phyloP scores from a whole-genome alignment of 352 stramenopile species.

The Globisporangium megalacanthum region DNA sequence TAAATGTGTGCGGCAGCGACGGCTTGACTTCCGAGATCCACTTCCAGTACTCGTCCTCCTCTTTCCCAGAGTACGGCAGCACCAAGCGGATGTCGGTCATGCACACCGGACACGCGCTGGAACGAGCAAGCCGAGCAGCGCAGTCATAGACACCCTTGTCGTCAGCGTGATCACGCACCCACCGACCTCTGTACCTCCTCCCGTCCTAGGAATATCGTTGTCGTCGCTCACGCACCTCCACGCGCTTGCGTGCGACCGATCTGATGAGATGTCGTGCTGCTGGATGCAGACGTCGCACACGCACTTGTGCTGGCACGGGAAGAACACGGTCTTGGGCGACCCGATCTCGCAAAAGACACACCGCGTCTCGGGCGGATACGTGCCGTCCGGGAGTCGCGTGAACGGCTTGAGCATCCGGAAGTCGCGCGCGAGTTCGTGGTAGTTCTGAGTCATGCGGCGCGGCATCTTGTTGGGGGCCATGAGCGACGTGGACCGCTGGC shows the following conservation, averaged over 20 bases:
- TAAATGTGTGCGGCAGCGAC: slow-evolving; percentile 34
- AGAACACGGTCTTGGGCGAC: slow-evolving; percentile 37
- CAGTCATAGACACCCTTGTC: not conserved
- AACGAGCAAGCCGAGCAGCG: slow-evolving; percentile 1
- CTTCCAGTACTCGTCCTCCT: slow-evolving; percentile 59
- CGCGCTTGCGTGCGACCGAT: slow-evolving; percentile 14
- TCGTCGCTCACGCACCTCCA: slow-evolving; percentile 26
- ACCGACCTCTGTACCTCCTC: too few species aligned
- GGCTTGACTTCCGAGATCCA: slow-evolving; percentile 52
- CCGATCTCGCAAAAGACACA: slow-evolving; percentile 43
- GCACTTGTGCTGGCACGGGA: slow-evolving; percentile 64
- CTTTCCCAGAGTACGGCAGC: slow-evolving; percentile 39
- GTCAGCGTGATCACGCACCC: not conserved
- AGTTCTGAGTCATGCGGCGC: slow-evolving; percentile 45
- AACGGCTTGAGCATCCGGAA: slow-evolving; percentile 51
- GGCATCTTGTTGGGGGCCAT: slow-evolving; percentile 6
- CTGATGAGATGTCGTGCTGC: slow-evolving; percentile 29
- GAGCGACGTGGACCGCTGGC: slow-evolving; percentile 12
- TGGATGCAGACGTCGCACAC: slow-evolving; percentile 52
- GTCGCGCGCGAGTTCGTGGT: slow-evolving; percentile 40
- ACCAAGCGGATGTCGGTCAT: slow-evolving; percentile 59
- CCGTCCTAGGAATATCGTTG: not conserved
- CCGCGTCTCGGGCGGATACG: slow-evolving; percentile 26
- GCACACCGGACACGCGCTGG: slow-evolving; percentile 60
- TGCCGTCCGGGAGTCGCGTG: slow-evolving; percentile 34